Evolutionary conservation across 228 moss, liverwort and hornwort genomes (phyloP).

Genomic region (Sphagnum magellanicum): DNA sequence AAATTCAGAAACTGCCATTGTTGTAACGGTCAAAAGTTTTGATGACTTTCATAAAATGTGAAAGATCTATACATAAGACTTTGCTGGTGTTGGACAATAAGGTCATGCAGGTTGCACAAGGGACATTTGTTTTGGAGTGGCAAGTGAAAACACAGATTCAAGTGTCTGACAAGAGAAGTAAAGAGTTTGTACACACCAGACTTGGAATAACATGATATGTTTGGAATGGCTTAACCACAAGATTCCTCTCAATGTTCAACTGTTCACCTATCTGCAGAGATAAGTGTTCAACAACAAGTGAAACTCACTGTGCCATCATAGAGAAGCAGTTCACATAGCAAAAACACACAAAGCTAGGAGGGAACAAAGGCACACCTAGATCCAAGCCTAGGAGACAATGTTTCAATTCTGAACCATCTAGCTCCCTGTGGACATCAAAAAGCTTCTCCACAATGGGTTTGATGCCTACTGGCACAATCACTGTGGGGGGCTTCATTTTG

Average conservation of each 20-base stretch:
- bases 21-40: too few relatives aligned
- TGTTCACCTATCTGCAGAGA: conserved; percentile 33
- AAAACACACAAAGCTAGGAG: not conserved
- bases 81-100: not conserved
- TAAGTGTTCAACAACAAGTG: too few relatives aligned
- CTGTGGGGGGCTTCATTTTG: conserved; percentile 34
- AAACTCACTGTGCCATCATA: not conserved
- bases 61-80: not conserved
- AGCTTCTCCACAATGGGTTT: conserved; percentile 33
- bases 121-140: not conserved
- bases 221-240: conserved; percentile 30
- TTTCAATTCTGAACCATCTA: conserved; percentile 44
- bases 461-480: conserved; percentile 36
- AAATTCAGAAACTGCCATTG: too few relatives aligned
- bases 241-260: conserved; percentile 40
- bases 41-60: not conserved
- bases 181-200: conserved; percentile 14
- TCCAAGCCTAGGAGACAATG: conserved; percentile 36
- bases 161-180: not conserved
- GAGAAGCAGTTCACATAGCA: not conserved
- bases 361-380: conserved; percentile 27
- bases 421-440: conserved; percentile 37
- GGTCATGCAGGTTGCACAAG: not conserved
- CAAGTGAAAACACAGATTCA: not conserved
- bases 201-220: conserved; percentile 42